A percentile compares a stretch with the other conserved stretches of the same genome.
These are phyloP conservation scores for Heterobasidion annosum DNA, from an alignment of 1,284 basidiomycete genomes.

Conservation along the genomic window DNA sequence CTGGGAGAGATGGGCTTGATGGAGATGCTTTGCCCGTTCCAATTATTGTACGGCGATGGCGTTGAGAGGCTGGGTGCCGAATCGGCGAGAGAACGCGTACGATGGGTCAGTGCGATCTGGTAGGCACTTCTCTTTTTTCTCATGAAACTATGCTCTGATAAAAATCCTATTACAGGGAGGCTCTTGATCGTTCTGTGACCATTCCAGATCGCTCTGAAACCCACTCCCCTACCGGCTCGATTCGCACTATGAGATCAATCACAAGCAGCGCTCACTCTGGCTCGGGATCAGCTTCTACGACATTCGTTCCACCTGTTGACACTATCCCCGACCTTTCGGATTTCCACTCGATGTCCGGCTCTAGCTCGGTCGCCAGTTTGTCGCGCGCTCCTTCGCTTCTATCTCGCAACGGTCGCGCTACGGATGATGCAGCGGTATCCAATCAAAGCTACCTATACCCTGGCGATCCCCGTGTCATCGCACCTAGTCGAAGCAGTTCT, in stretches of 20 bases:
- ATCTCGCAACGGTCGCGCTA: conserved; percentile 51
- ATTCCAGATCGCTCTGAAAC: conserved; percentile 43
- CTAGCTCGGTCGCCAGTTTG: conserved; percentile 23
- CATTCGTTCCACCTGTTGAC: conserved; percentile 62
- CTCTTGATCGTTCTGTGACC: conserved; percentile 39
- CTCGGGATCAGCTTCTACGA: conserved; percentile 45
- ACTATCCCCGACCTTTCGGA: conserved; percentile 61
- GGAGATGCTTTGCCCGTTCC: conserved; percentile 78
- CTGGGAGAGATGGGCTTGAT: conserved; percentile 33
- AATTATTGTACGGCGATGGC: conserved; percentile 80
- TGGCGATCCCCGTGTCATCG: conserved; percentile 60
- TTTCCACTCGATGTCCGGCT: conserved; percentile 33
- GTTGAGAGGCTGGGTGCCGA: conserved; percentile 79
- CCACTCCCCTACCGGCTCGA: conserved; percentile 63
- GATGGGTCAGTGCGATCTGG: conserved; percentile 87
- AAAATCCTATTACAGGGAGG: conserved; percentile 44
- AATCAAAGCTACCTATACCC: conserved; percentile 57
- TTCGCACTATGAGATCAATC: conserved; percentile 58
- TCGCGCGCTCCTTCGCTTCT: conserved; percentile 38
- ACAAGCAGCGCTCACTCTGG: conserved; percentile 25
- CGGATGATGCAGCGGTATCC: conserved; percentile 60
- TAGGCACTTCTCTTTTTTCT: conserved; percentile 25
- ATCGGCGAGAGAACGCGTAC: conserved; percentile 72
- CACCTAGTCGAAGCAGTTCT: conserved; percentile 48
- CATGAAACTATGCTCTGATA: neutral